phyloP scores from a whole-genome alignment of 2,329 filamentous ascomycete species.

The Orbilia brochopaga region DNA sequence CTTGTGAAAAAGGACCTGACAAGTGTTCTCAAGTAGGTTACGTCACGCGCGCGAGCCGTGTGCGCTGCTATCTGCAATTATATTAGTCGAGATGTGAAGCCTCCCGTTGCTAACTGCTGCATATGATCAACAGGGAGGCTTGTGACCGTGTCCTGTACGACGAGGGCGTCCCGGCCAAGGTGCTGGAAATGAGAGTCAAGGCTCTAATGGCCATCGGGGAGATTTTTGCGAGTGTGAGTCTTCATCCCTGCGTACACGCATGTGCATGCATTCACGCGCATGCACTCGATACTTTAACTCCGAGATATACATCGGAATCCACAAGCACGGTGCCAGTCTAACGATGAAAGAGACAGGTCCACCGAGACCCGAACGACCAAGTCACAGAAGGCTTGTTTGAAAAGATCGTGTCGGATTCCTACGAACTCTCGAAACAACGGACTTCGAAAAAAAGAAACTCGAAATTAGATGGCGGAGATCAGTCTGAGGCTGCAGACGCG shows the following conservation, averaged over 20 bases:
- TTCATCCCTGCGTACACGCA: neutral
- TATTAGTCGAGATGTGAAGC: neutral
- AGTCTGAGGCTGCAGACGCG: neutral
- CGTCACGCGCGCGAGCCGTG: too few species aligned
- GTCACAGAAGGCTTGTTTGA: constrained; percentile 35
- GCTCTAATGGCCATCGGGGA: constrained; percentile 26
- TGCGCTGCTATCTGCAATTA: neutral
- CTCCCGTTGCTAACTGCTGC: neutral
- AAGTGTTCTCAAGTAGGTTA: constrained; percentile 27
- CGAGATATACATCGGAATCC: too few species aligned
- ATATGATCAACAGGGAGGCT: constrained; percentile 13
- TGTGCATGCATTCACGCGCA: too few species aligned
- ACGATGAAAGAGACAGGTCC: constrained; percentile 6
- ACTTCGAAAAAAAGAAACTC: constrained; percentile 6
- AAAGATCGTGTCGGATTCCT: constrained; percentile 38
- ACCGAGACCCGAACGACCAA: constrained; percentile 25
- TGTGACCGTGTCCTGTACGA: constrained; percentile 33
- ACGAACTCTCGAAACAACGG: constrained; percentile 23
- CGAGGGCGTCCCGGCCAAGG: neutral
- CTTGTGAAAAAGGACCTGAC: constrained; percentile 33
- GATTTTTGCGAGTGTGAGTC: constrained; percentile 21
- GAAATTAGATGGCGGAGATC: constrained; percentile 6
- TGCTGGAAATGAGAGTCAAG: constrained; percentile 12
- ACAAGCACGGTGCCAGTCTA: too few species aligned
- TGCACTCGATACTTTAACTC: neutral